Evolutionary conservation across 805 yeast species (phyloP), one percentile per base, ranked within the genome.

Genomic region (Lipomyces sp.): DNA sequence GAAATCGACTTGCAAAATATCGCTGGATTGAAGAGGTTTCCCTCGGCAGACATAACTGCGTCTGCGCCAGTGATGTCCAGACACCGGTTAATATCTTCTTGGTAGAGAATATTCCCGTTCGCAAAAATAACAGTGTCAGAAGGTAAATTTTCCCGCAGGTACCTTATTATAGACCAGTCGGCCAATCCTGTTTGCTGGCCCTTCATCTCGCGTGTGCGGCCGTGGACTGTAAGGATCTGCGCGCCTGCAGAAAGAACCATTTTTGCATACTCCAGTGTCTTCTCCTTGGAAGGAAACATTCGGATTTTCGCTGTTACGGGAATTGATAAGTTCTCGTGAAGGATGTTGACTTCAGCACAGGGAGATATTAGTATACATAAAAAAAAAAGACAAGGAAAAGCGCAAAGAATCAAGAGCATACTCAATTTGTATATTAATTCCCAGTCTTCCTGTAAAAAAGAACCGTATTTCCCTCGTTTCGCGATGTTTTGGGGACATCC

Each of bases 401-500:
- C n/a, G n/a, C n/a, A n/a, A n/a, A n/a, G n/a, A n/a, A n/a, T n/a
- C n/a, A 2, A 16, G 14, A 33, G 22, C 53, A 13, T 39, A 49
- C 53, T 61, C 53, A 93, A 73, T 45, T 73, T 76, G 62, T 80
- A 75, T 14, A 93, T 81, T 48, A 91, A 70, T 21, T 80, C 86
- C 98, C 98, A 93, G 63, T 93, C 96, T 50, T 93, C 99, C 96
- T 90, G 91, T 47, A 93, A 70, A 61, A 90, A 93, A 0, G 98
- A 83, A 0, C 99, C 99, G 66, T 93, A 93, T 57, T 86, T 84
- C 0, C 99, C 99, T 68, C 87, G 86, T 57, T 77, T 79, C 0
- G 99, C 99, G 54, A 93, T 93, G 1, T 96, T 96, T 68, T 93
- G 99, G 0, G 99, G 99, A 68, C 99, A 93, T 0, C 99, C 99